phyloP scores from a whole-genome alignment of 257 asterid species.

The Solanum chmielewskii region DNA sequence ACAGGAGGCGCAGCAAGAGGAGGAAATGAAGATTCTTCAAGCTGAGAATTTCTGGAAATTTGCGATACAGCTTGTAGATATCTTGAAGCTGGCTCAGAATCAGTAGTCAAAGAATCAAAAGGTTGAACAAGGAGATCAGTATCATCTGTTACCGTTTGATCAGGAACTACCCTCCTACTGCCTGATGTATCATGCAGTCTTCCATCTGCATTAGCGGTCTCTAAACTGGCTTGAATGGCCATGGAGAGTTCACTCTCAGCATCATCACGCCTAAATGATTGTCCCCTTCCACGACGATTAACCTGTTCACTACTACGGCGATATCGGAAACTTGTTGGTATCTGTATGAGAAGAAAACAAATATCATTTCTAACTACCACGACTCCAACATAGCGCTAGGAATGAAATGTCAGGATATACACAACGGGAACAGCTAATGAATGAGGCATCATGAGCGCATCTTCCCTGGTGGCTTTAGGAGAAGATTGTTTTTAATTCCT shows the following conservation, averaged over 20 bases:
- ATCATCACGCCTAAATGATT: conserved; percentile 54
- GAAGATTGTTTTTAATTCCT: not conserved
- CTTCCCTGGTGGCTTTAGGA: not conserved
- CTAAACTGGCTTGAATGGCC: conserved; percentile 88
- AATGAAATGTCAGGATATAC: not conserved
- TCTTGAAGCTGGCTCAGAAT: conserved; percentile 46
- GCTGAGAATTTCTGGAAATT: conserved; percentile 38
- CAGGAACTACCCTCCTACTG: conserved; percentile 17
- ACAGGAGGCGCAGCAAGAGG: conserved; percentile 53
- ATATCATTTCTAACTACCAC: not conserved
- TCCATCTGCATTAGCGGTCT: conserved; percentile 22
- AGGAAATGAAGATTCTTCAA: conserved; percentile 73
- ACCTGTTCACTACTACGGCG: conserved; percentile 63
- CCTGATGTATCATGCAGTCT: conserved; percentile 16
- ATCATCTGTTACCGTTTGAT: conserved; percentile 25
- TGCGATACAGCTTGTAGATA: conserved; percentile 74
- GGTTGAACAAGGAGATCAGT: conserved; percentile 48
- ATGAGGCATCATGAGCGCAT: not conserved
- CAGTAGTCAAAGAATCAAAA: conserved; percentile 45
- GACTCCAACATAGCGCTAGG: not conserved
- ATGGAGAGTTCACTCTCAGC: conserved; percentile 56
- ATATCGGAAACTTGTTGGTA: conserved; percentile 89
- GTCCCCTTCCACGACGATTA: conserved; percentile 69
- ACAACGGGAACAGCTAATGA: not conserved
- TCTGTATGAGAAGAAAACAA: conserved; percentile 22